Percentiles rank a stretch among this genome's conserved stretches.
These are phyloP conservation scores for Apophysomyces variabilis DNA, from an alignment of 371 early-diverging fungal genomes.

Conservation along the genomic window DNA sequence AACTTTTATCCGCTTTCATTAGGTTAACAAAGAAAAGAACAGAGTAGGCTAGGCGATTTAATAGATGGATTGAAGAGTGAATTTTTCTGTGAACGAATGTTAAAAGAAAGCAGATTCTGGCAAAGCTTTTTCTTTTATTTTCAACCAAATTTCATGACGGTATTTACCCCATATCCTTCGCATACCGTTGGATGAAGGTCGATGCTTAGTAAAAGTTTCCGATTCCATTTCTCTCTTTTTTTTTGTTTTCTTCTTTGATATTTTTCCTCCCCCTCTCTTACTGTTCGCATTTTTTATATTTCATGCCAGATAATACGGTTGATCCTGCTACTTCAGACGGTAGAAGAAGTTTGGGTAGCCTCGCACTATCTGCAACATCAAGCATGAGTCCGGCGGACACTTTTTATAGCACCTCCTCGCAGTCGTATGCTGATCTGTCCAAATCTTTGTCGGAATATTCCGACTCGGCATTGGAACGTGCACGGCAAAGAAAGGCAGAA, in stretches of 20 bases:
- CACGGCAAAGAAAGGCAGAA: conserved; percentile 24
- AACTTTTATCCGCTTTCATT: too few relatives aligned
- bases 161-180: conserved; percentile 4
- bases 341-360: neutral
- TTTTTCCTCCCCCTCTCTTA: neutral
- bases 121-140: neutral
- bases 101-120: neutral
- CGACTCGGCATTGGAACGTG: conserved; percentile 11
- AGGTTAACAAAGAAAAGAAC: too few relatives aligned
- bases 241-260: neutral
- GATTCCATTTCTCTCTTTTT: neutral
- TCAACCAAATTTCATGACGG: conserved; percentile 7
- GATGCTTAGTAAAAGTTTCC: conserved; percentile 1
- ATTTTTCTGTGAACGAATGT: neutral
- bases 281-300: conserved; percentile 2
- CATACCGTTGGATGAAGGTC: neutral
- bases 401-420: neutral
- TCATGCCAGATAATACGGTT: conserved; percentile 2
- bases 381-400: neutral
- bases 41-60: too few relatives aligned
- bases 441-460: conserved; percentile 1
- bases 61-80: neutral
- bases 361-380: neutral
- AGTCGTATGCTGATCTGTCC: conserved; percentile 2
- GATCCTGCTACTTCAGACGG: conserved; percentile 7